Conservation (phyloP, 495 filamentous ascomycete species). For the Lichenothelia convexa region DNA sequence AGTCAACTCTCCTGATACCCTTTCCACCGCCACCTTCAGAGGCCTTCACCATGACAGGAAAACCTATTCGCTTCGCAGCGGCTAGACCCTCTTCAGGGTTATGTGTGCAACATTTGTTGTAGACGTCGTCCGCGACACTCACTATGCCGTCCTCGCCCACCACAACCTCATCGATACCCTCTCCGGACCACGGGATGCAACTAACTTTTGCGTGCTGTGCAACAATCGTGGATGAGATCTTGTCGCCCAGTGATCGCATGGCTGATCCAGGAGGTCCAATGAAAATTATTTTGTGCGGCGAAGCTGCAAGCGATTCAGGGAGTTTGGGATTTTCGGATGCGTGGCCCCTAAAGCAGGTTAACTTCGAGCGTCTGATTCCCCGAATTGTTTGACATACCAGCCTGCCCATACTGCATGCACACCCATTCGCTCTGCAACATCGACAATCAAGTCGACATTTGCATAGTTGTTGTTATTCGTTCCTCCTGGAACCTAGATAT, state of each 20-base stretch:
- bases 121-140: slow-evolving; percentile 71
- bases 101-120: slow-evolving; percentile 77
- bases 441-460: slow-evolving; percentile 97
- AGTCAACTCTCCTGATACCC: slow-evolving; percentile 91
- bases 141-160: slow-evolving; percentile 75
- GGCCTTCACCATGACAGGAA: slow-evolving; percentile 98
- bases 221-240: slow-evolving; percentile 98
- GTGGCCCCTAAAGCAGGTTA: slow-evolving; percentile 88
- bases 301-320: slow-evolving; percentile 85
- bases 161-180: slow-evolving; percentile 64
- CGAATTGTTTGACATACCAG: slow-evolving; percentile 49
- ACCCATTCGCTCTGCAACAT: slow-evolving; percentile 96
- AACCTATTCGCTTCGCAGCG: slow-evolving; percentile 80
- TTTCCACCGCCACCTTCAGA: slow-evolving; percentile 99
- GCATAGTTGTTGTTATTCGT: slow-evolving; percentile 99
- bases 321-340: slow-evolving; percentile 97
- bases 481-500: slow-evolving; percentile 60
- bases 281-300: slow-evolving; percentile 95
- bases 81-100: slow-evolving; percentile 74
- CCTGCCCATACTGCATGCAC: slow-evolving; percentile 98
- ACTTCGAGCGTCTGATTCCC: too few species aligned
- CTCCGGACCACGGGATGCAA: slow-evolving; percentile 97
- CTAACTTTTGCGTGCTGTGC: slow-evolving; percentile 94
- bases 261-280: slow-evolving; percentile 95
- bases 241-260: slow-evolving; percentile 97